phyloP scores from a whole-genome alignment of 75 land plant genomes.

The Chamaecyparis obtusa region DNA sequence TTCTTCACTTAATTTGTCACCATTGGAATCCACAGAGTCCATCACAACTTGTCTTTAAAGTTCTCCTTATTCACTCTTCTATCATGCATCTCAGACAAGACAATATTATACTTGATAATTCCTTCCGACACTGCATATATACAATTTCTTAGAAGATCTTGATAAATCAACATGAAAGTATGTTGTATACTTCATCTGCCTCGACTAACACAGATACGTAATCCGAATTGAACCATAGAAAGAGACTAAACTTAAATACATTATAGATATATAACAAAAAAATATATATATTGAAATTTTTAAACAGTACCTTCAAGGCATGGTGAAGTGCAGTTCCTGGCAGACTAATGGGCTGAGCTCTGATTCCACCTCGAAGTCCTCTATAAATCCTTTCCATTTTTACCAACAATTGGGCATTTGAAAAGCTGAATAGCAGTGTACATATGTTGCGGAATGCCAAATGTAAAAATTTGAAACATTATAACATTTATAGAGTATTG shows the following conservation, averaged over 20 bases:
- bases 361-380: not conserved
- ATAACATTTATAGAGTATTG: too few relatives aligned
- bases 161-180: too few relatives aligned
- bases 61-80: not conserved
- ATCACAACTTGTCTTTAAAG: not conserved
- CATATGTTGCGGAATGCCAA: not conserved
- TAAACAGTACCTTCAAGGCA: not conserved
- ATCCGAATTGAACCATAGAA: too few relatives aligned
- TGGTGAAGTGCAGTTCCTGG: not conserved
- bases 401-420: not conserved
- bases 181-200: too few relatives aligned
- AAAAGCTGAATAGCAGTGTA: not conserved
- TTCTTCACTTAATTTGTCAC: constrained; percentile 25
- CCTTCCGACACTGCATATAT: not conserved
- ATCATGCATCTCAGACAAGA: not conserved
- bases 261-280: too few relatives aligned
- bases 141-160: too few relatives aligned
- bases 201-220: too few relatives aligned
- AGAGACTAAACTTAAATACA: too few relatives aligned
- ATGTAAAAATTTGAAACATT: not conserved
- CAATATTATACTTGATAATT: not conserved
- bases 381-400: not conserved
- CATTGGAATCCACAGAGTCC: constrained; percentile 18
- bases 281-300: too few relatives aligned
- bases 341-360: not conserved